Conservation (phyloP, 148 eudicot genomes). For the Rhododendron vialii region DNA sequence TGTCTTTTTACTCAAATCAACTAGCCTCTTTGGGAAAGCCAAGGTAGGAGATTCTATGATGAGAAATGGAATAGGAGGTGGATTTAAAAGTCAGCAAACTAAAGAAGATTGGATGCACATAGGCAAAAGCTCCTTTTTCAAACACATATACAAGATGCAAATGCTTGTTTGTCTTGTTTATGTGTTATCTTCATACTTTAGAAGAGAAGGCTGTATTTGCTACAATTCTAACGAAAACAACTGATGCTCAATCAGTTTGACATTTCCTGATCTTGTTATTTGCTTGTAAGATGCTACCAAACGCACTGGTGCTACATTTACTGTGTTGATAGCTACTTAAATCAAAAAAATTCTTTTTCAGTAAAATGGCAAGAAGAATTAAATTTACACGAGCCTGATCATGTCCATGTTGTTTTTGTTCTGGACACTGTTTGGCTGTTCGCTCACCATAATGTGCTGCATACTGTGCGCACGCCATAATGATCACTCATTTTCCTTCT, state of each 20-base stretch:
- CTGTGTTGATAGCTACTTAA: background rate
- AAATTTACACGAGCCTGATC: background rate
- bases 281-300: background rate
- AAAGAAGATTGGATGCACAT: background rate
- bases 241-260: background rate
- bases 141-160: background rate
- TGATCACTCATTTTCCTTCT: background rate
- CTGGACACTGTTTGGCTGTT: background rate
- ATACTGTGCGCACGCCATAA: background rate
- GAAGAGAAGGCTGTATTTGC: background rate
- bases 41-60: background rate
- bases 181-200: background rate
- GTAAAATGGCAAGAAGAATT: background rate
- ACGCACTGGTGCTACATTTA: background rate
- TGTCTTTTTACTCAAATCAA: background rate
- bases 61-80: background rate
- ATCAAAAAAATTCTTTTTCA: background rate
- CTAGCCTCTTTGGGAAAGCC: background rate
- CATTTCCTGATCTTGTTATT: background rate
- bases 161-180: background rate
- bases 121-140: background rate
- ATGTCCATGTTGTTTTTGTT: background rate
- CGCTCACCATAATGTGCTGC: background rate
- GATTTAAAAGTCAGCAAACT: background rate
- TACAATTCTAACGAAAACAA: background rate